Conservation (phyloP, 2,329 filamentous ascomycete genomes). For the Camillea tinctor region DNA sequence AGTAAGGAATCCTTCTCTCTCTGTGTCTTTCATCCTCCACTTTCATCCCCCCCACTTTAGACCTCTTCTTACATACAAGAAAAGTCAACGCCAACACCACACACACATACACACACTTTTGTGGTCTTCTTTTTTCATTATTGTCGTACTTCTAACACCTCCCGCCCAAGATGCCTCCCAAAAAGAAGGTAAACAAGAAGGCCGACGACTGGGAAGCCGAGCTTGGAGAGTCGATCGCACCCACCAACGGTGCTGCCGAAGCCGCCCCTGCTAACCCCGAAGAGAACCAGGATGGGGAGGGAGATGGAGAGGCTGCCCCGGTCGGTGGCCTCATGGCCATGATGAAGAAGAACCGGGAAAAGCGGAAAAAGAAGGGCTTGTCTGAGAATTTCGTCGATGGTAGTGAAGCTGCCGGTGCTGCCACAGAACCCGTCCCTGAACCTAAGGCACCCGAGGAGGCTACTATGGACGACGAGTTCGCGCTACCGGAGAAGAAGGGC, state of each 20-base stretch:
- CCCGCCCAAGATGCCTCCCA: constrained; percentile 72
- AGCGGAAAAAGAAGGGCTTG: constrained; percentile 85
- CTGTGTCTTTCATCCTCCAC: too few relatives aligned
- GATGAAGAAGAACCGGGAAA: constrained; percentile 77
- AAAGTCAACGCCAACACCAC: constrained; percentile 36
- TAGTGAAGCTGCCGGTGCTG: constrained; percentile 57
- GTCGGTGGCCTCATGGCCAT: constrained; percentile 75
- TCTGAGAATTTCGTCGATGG: constrained; percentile 72
- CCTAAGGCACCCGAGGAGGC: constrained; percentile 79
- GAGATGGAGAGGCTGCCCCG: constrained; percentile 54
- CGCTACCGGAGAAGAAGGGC: constrained; percentile 72
- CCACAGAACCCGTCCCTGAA: constrained; percentile 47
- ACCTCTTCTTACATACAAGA: constrained; percentile 16
- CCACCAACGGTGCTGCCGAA: constrained; percentile 43
- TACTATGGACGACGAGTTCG: constrained; percentile 81
- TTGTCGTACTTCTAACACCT: not conserved
- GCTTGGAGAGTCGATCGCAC: constrained; percentile 73
- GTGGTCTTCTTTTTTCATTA: not conserved
- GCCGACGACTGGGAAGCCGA: constrained; percentile 94
- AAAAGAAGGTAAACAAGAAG: constrained; percentile 88
- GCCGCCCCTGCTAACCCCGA: constrained; percentile 39
- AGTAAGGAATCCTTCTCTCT: not conserved
- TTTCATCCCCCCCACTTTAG: not conserved
- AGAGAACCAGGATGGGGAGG: constrained; percentile 53
- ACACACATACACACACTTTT: constrained; percentile 35